Percentiles rank a stretch among this genome's conserved stretches.
phyloP scores from a whole-genome alignment of 179 eudicot genomes.

The Patellifolia procumbens region DNA sequence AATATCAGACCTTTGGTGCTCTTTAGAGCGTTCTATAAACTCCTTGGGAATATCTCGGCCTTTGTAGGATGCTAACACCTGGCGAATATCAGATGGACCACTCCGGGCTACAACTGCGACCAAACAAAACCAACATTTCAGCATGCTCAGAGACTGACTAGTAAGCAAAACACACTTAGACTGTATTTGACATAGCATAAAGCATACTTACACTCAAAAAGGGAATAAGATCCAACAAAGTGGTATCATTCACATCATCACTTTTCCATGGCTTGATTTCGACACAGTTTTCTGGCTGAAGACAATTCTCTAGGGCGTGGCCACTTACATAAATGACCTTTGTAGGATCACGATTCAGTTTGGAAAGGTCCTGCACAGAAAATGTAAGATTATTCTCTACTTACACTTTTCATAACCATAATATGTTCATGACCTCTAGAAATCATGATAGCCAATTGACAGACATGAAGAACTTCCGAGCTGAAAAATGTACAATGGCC shows the following conservation, averaged over 20 bases:
- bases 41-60: constrained; percentile 79
- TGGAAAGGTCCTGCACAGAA: constrained; percentile 45
- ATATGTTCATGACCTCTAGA: not conserved
- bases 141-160: not conserved
- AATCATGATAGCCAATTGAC: not conserved
- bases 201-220: constrained; percentile 56
- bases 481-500: not conserved
- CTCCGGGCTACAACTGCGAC: constrained; percentile 68
- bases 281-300: constrained; percentile 46
- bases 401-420: not conserved
- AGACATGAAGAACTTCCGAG: not conserved
- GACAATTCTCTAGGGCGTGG: constrained; percentile 42
- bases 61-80: constrained; percentile 77
- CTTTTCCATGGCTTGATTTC: constrained; percentile 42
- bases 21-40: constrained; percentile 82
- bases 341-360: constrained; percentile 44
- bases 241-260: constrained; percentile 40
- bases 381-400: not conserved
- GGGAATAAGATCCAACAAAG: constrained; percentile 44
- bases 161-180: constrained; percentile 1
- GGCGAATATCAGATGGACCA: constrained; percentile 68
- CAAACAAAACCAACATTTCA: constrained; percentile 21
- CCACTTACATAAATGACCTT: constrained; percentile 41
- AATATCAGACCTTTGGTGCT: constrained; percentile 55
- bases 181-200: constrained; percentile 5